These are phyloP conservation scores for Brassica balearica DNA, from an alignment of 441 rosid species.

Conservation along the genomic window DNA sequence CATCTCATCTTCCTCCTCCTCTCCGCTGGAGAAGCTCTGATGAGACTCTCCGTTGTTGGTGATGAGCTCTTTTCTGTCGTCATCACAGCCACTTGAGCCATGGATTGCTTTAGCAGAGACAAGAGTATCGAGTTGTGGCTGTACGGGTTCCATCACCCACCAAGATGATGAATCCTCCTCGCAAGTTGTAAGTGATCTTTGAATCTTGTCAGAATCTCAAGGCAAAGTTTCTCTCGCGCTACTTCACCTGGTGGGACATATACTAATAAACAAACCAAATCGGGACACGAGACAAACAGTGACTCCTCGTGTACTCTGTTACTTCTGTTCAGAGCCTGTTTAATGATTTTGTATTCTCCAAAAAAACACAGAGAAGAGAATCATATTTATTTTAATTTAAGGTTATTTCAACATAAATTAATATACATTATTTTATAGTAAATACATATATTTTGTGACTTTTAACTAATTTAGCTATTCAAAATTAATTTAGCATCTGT, in stretches of 20 bases:
- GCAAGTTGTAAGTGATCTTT: constrained; percentile 1
- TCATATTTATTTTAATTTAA: neutral
- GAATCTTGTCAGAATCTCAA: neutral
- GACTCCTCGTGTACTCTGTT: constrained; percentile 5
- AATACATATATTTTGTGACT: neutral
- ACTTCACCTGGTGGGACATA: constrained; percentile 12
- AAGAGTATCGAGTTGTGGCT: constrained; percentile 46
- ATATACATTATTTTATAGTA: neutral
- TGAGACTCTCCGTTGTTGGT: constrained; percentile 13
- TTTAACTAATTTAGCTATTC: neutral
- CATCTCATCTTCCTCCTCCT: constrained; percentile 31
- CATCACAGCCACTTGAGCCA: constrained; percentile 21
- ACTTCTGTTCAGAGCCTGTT: neutral
- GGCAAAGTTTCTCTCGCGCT: neutral
- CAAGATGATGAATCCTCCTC: constrained; percentile 34
- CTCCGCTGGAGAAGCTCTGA: constrained; percentile 27
- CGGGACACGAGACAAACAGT: constrained; percentile 5
- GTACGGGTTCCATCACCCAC: constrained; percentile 56
- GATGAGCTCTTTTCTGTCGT: constrained; percentile 27
- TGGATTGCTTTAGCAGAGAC: constrained; percentile 23
- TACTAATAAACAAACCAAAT: constrained; percentile 11
- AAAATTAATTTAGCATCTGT: neutral
- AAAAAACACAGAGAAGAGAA: neutral
- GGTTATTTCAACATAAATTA: neutral
- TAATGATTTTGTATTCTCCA: neutral